These are phyloP conservation scores for Thymus quinquecostatus DNA, from an alignment of 257 asterid genomes.

Conservation along the genomic window DNA sequence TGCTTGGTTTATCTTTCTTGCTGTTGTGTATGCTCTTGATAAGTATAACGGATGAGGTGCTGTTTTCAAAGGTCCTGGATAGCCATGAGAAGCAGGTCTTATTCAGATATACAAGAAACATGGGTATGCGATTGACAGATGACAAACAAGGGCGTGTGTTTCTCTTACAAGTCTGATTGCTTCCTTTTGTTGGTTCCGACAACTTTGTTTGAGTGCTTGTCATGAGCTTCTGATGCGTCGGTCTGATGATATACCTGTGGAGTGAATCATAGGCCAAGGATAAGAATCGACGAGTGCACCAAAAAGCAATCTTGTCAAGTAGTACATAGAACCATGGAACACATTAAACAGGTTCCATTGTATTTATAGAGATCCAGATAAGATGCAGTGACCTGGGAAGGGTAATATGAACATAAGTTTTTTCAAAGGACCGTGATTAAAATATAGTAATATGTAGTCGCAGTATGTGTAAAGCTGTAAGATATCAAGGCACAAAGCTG, in stretches of 20 bases:
- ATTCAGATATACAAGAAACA: slow-evolving; percentile 15
- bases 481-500: background rate
- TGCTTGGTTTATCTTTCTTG: slow-evolving; percentile 49
- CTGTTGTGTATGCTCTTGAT: slow-evolving; percentile 58
- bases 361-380: slow-evolving; percentile 6
- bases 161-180: slow-evolving; percentile 53
- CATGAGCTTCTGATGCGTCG: slow-evolving; percentile 37
- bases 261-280: slow-evolving; percentile 21
- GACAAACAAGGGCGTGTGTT: background rate
- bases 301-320: background rate
- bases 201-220: slow-evolving; percentile 40
- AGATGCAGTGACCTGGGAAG: slow-evolving; percentile 13
- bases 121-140: slow-evolving; percentile 1
- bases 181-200: slow-evolving; percentile 45
- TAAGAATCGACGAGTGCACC: background rate
- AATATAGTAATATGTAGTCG: background rate
- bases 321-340: slow-evolving; percentile 16
- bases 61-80: slow-evolving; percentile 46
- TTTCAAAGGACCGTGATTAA: background rate
- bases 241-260: slow-evolving; percentile 42
- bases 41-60: slow-evolving; percentile 61
- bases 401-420: background rate
- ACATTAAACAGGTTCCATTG: slow-evolving; percentile 11
- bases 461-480: slow-evolving; percentile 1
- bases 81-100: slow-evolving; percentile 24